phyloP scores from a whole-genome alignment of 768 basidiomycete genomes.

The Russula ochroleuca region DNA sequence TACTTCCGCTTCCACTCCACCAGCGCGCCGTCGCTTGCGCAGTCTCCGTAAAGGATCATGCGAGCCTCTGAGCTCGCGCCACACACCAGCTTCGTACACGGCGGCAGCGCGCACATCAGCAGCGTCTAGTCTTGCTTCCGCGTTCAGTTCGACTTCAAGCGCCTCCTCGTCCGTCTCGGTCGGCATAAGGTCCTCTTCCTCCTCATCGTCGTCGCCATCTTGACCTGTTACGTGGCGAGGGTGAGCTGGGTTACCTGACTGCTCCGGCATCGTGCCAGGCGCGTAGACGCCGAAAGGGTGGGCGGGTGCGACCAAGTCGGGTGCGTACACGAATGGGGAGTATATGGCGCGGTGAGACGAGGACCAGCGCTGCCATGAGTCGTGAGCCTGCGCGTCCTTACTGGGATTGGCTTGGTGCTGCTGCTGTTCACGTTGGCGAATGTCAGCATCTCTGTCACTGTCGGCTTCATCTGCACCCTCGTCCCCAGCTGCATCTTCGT shows the following conservation, averaged over 20 bases:
- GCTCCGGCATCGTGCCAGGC: conserved; percentile 12
- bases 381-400: background rate
- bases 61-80: conserved; percentile 30
- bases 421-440: conserved; percentile 22
- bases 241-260: background rate
- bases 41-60: background rate
- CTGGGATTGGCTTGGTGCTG: background rate
- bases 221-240: too few relatives aligned
- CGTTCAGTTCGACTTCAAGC: conserved; percentile 40
- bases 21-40: background rate
- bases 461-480: conserved; percentile 1
- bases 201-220: background rate
- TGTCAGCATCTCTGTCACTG: background rate
- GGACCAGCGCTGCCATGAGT: conserved; percentile 6
- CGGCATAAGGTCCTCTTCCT: conserved; percentile 29
- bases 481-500: background rate
- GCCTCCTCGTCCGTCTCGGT: conserved; percentile 38
- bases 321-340: conserved; percentile 38
- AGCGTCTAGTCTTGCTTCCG: conserved; percentile 42
- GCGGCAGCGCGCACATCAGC: conserved; percentile 35
- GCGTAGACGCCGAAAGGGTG: conserved; percentile 31
- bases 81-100: conserved; percentile 42
- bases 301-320: conserved; percentile 28
- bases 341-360: conserved; percentile 35
- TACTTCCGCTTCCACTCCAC: background rate